These are phyloP conservation scores for Cubamyces sp. DNA, from an alignment of 768 basidiomycete genomes.

Conservation along the genomic window DNA sequence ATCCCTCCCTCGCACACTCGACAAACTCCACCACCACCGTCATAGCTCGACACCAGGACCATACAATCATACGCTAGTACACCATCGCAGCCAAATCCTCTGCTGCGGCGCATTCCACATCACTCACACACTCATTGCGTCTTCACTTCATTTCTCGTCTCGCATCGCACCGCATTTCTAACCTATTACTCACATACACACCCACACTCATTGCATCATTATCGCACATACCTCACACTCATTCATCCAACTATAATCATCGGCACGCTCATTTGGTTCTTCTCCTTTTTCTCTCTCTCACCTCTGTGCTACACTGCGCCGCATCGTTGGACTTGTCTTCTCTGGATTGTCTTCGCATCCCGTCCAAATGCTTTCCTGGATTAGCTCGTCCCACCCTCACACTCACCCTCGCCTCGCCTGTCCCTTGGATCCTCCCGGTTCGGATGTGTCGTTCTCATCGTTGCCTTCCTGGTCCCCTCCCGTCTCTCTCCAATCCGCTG, in stretches of 20 bases:
- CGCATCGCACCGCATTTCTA: slow-evolving; percentile 8
- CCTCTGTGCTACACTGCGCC: background rate
- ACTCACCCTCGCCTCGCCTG: background rate
- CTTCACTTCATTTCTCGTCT: background rate
- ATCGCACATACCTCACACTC: slow-evolving; percentile 36
- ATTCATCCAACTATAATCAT: background rate
- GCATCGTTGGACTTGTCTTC: slow-evolving; percentile 5
- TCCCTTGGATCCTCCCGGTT: background rate
- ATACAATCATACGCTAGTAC: background rate
- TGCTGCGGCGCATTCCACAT: slow-evolving; percentile 1
- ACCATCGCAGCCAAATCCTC: slow-evolving; percentile 3
- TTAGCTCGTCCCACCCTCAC: background rate
- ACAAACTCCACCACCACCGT: background rate
- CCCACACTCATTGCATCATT: slow-evolving; percentile 60
- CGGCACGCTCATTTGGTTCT: background rate
- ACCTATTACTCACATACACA: background rate
- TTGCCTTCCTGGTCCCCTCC: background rate
- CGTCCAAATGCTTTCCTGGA: slow-evolving; percentile 1
- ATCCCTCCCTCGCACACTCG: background rate
- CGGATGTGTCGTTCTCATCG: background rate
- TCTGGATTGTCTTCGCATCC: background rate
- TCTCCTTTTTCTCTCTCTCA: background rate
- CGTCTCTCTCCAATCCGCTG: too few relatives aligned
- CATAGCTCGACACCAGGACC: background rate
- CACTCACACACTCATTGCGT: slow-evolving; percentile 21